Base-by-base conservation (phyloP, 495 filamentous ascomycete genomes). In the Penicillium canariense region DNA sequence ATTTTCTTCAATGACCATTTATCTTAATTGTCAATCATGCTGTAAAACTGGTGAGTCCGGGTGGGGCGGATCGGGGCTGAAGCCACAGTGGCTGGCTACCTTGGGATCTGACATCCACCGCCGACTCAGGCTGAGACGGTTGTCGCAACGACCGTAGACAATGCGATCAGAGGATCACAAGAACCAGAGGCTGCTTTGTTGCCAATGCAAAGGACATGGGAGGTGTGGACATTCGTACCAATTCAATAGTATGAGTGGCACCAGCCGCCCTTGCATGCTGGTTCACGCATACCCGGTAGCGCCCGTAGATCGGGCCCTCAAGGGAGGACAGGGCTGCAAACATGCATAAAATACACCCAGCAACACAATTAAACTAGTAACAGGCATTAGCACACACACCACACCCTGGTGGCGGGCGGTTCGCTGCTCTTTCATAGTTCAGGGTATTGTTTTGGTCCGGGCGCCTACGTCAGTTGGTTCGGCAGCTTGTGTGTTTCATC, bases 391-490 rank as follows among this genome's bases (percentile, higher is more conserved):
- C n/a, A n/a, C n/a, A n/a, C n/a, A n/a, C n/a, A n/a, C n/a, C n/a
- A n/a, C n/a, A 23, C 3, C 18, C 23, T 40, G 18, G 18, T 42
- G 11, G 38, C n/a, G 12, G 38, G 10, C 25, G 22, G 12, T 11
- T 25, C 11, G 5, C 25, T 23, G 1, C 7, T n/a, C 34, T 18
- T 17, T 12, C 11, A 20, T 42, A 23, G 20, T 26, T 26, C 10
- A 17, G 25, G 11, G 17, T 22, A 52, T 60, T 63, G 48, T 61
- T 63, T 52, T 39, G 50, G 51, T 46, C 30, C 44, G 57, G 56
- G 59, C 62, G 62, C 52, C 59, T 61, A 68, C 56, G 55, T 62
- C 59, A 67, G 58, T 59, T 52, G 50, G 48, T 52, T 51, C 51
- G 54, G 56, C 20, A 58, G 54, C 56, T 63, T 52, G 47, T 48